phyloP scores from a whole-genome alignment of 495 filamentous ascomycete species.

The Aspergillus heteromorphus region DNA sequence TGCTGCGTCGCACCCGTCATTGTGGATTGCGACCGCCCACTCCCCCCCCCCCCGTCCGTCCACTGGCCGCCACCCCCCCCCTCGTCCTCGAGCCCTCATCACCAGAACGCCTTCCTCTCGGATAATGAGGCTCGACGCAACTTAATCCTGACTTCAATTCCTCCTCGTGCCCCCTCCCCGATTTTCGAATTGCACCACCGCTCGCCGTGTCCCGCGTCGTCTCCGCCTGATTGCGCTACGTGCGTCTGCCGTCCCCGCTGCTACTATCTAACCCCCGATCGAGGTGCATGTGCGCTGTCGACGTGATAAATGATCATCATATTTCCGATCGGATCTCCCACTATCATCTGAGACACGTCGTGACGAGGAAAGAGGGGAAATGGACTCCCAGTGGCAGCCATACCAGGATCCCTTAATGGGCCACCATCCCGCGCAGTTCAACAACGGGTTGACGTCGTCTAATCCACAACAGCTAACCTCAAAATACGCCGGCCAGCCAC shows the following conservation, averaged over 20 bases:
- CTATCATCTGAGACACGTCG: conserved; percentile 2
- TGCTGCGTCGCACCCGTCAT: conserved; percentile 12
- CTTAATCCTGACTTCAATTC: conserved; percentile 20
- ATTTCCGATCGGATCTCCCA: conserved; percentile 7
- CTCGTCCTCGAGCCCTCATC: not conserved
- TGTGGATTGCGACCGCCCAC: conserved; percentile 18
- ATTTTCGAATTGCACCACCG: conserved; percentile 19
- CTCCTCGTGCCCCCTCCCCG: conserved; percentile 7
- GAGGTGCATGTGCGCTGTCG: conserved; percentile 30
- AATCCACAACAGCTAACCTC: conserved; percentile 26
- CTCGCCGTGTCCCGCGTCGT: conserved; percentile 13
- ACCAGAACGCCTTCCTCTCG: conserved; percentile 3
- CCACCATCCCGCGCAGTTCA: conserved; percentile 38
- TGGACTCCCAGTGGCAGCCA: conserved; percentile 52
- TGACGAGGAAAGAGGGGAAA: conserved; percentile 16
- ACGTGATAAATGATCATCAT: conserved; percentile 18
- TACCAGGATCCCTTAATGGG: conserved; percentile 45
- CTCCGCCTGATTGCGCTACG: conserved; percentile 27
- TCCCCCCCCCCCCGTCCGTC: not conserved
- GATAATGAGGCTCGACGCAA: conserved; percentile 30
- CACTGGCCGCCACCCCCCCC: conserved; percentile 7
- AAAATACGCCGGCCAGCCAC: conserved; percentile 44
- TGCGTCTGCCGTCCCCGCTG: conserved; percentile 28
- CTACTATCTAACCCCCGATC: conserved; percentile 27
- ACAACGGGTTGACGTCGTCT: conserved; percentile 33